These are phyloP conservation scores for Tetratostichococcus sp. DNA, from an alignment of 139 green algal genomes.

Conservation along the genomic window DNA sequence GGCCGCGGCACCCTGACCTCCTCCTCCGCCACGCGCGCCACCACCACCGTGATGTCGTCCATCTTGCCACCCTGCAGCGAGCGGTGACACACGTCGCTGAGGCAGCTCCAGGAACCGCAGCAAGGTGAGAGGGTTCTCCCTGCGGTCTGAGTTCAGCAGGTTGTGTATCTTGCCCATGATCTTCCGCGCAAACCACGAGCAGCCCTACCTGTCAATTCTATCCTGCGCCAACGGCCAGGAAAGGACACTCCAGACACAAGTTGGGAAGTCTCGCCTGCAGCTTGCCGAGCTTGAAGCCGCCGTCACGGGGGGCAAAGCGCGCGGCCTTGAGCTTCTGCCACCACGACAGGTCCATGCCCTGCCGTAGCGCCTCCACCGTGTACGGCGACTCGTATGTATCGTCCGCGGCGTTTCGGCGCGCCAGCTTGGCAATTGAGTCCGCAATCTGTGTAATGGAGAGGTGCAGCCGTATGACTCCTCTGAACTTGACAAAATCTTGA, in stretches of 20 bases:
- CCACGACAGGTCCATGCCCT: slow-evolving; percentile 70
- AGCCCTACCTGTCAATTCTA: no score
- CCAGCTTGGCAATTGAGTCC: slow-evolving; percentile 9
- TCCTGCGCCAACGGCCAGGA: no score
- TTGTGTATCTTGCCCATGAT: no score
- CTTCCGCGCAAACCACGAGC: no score
- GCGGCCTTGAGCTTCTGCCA: slow-evolving; percentile 70
- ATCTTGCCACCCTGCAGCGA: slow-evolving; percentile 54
- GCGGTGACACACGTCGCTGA: no score
- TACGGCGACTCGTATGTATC: slow-evolving; percentile 71
- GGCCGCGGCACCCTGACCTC: neutral
- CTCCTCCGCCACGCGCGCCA: slow-evolving; percentile 20
- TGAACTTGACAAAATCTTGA: no score
- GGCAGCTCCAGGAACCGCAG: no score
- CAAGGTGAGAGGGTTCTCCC: no score
- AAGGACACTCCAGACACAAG: no score
- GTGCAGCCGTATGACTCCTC: no score
- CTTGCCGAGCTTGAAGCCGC: slow-evolving; percentile 53
- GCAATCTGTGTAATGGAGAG: slow-evolving; percentile 19
- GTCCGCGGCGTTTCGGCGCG: slow-evolving; percentile 29
- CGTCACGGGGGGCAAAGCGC: slow-evolving; percentile 38
- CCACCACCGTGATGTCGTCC: slow-evolving; percentile 67
- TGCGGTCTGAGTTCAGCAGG: no score
- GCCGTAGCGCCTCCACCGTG: slow-evolving; percentile 53
- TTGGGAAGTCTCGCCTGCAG: no score